A percentile compares a stretch with the other conserved stretches of the same genome.
These are phyloP conservation scores for Lindgomyces ingoldianus DNA, from an alignment of 495 filamentous ascomycete species.

Conservation along the genomic window DNA sequence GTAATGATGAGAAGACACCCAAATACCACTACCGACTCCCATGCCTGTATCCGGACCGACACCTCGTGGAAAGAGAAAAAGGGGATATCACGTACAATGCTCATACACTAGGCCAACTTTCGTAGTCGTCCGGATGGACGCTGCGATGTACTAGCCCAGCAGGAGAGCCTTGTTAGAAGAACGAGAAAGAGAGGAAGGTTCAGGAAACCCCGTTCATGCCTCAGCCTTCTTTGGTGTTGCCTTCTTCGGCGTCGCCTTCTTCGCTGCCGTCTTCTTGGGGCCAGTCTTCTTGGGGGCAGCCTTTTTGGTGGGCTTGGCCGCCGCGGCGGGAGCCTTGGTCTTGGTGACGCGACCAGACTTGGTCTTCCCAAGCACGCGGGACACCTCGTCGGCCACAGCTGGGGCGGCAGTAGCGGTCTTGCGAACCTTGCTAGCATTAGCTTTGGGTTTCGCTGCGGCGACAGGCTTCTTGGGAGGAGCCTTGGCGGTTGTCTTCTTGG, in stretches of 20 bases:
- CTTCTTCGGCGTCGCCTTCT: conserved; percentile 56
- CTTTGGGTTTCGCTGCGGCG: conserved; percentile 46
- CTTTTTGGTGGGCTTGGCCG: conserved; percentile 65
- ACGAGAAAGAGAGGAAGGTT: conserved; percentile 8
- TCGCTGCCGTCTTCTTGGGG: conserved; percentile 52
- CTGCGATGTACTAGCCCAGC: background rate
- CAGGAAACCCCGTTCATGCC: conserved; percentile 27
- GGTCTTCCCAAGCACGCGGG: conserved; percentile 76
- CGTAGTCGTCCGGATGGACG: background rate
- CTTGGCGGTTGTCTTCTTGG: conserved; percentile 67
- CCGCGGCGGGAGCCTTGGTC: conserved; percentile 65
- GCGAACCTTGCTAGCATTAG: conserved; percentile 30
- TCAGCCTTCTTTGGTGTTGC: conserved; percentile 41
- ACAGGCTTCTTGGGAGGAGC: conserved; percentile 52
- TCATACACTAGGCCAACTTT: background rate
- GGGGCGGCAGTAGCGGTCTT: conserved; percentile 47
- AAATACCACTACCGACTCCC: conserved; percentile 2
- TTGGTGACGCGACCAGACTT: conserved; percentile 91
- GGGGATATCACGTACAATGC: conserved; percentile 33
- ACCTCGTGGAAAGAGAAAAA: conserved; percentile 20
- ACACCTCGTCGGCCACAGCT: conserved; percentile 72
- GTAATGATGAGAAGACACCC: background rate
- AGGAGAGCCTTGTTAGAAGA: conserved; percentile 18
- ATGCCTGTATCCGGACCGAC: conserved; percentile 10
- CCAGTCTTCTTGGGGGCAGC: no score